phyloP scores from a whole-genome alignment of 2,329 filamentous ascomycete species.

The Aspergillus transmontanensis region DNA sequence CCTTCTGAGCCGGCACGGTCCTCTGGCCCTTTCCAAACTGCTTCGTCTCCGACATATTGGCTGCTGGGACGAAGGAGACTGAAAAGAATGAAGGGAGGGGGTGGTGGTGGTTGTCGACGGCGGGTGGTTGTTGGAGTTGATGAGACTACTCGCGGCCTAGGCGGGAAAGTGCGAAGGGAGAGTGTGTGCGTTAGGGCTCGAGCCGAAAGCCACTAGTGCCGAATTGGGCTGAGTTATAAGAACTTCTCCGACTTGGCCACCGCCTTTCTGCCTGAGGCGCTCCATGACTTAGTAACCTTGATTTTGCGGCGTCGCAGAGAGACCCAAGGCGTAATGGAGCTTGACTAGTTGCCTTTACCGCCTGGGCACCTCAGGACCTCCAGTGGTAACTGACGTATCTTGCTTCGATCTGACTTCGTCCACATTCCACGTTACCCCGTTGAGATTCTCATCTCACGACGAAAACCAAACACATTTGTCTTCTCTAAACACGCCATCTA shows the following conservation, averaged over 20 bases:
- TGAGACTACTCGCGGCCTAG: slow-evolving; percentile 40
- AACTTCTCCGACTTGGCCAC: slow-evolving; percentile 11
- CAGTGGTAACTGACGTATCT: slow-evolving; percentile 14
- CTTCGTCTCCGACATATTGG: slow-evolving; percentile 73
- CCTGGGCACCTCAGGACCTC: not conserved
- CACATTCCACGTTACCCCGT: not conserved
- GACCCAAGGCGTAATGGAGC: slow-evolving; percentile 13
- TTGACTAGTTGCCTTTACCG: not conserved
- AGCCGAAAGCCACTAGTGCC: slow-evolving; percentile 44
- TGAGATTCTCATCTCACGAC: not conserved
- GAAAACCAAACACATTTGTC: not conserved
- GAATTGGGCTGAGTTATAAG: slow-evolving; percentile 24
- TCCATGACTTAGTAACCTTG: slow-evolving; percentile 14
- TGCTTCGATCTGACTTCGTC: slow-evolving; percentile 9
- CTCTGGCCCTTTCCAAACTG: slow-evolving; percentile 97
- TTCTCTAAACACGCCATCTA: slow-evolving; percentile 13
- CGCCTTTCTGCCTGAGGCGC: slow-evolving; percentile 6
- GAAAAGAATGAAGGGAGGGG: slow-evolving; percentile 36
- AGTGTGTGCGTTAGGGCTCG: slow-evolving; percentile 48
- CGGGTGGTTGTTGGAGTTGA: slow-evolving; percentile 45
- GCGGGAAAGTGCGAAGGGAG: slow-evolving; percentile 43
- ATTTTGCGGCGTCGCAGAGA: slow-evolving; percentile 3
- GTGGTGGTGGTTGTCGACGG: slow-evolving; percentile 46
- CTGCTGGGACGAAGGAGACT: slow-evolving; percentile 45
- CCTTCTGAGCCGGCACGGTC: slow-evolving; percentile 88